Conservation (phyloP, 148 eudicot genomes). For the Heliamphora exappendiculata region DNA sequence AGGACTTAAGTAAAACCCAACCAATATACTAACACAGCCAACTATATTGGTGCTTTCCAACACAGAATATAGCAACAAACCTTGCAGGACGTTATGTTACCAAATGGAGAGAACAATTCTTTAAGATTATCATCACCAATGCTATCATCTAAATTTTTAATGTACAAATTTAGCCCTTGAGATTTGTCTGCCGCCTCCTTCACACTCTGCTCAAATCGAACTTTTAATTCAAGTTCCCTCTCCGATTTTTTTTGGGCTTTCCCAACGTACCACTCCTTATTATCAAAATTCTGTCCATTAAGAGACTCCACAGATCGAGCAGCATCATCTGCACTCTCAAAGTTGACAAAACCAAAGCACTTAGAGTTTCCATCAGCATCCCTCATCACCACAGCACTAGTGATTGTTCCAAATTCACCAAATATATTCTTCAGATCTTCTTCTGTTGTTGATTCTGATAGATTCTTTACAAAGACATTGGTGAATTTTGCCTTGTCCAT, state of each 20-base stretch:
- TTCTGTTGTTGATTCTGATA: constrained; percentile 65
- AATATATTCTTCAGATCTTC: constrained; percentile 59
- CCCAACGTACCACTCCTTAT: constrained; percentile 90
- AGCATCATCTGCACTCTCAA: constrained; percentile 79
- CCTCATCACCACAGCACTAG: constrained; percentile 82
- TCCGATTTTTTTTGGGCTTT: constrained; percentile 86
- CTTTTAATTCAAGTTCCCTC: constrained; percentile 66
- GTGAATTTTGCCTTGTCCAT: constrained; percentile 58
- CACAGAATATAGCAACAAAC: constrained; percentile 25
- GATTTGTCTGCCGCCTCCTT: constrained; percentile 66
- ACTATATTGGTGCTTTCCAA: background rate
- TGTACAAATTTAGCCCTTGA: constrained; percentile 66
- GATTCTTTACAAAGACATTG: constrained; percentile 79
- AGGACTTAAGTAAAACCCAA: background rate
- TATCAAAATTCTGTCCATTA: constrained; percentile 65
- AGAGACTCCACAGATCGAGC: constrained; percentile 68
- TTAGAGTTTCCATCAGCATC: constrained; percentile 78
- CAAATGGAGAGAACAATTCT: constrained; percentile 68
- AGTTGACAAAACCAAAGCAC: constrained; percentile 93
- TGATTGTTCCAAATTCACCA: constrained; percentile 66
- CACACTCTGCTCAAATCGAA: constrained; percentile 52
- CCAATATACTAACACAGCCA: background rate
- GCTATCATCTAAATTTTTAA: constrained; percentile 82
- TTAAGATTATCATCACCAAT: constrained; percentile 72
- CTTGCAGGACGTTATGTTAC: constrained; percentile 83